A percentile compares a stretch with the other conserved stretches of the same genome.
Evolutionary conservation across 495 filamentous ascomycete species (phyloP).

Genomic region (Xanthoparmelia taractica): DNA sequence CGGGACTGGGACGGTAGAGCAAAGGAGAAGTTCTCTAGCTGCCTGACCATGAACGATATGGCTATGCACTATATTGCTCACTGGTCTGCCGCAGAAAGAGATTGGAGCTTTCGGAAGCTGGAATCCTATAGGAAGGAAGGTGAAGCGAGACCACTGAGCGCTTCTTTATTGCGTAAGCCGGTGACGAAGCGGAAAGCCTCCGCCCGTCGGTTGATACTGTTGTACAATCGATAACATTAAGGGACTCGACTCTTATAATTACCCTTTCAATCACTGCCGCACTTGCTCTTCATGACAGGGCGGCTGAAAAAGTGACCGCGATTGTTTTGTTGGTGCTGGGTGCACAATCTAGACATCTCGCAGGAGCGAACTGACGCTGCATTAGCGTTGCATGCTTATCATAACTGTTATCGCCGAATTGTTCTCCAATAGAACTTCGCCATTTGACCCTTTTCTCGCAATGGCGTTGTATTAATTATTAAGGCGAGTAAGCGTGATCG

Average conservation of each 20-base stretch:
- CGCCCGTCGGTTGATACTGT: too few species aligned
- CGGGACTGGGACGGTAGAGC: too few species aligned
- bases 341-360: neutral
- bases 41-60: neutral
- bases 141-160: neutral
- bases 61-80: neutral
- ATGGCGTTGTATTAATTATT: neutral
- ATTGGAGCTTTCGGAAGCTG: neutral
- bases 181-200: neutral
- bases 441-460: neutral
- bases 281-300: too few species aligned
- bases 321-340: neutral
- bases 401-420: neutral
- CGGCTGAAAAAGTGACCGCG: too few species aligned
- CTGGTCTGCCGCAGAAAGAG: neutral
- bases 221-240: too few species aligned
- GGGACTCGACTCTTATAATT: too few species aligned
- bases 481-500: neutral
- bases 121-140: neutral
- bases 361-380: neutral
- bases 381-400: constrained; percentile 3
- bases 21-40: neutral
- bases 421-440: neutral
- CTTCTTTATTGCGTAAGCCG: neutral
- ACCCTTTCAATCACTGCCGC: too few species aligned